phyloP scores from a whole-genome alignment of 2,329 filamentous ascomycete genomes.

The Claviceps maximensis region DNA sequence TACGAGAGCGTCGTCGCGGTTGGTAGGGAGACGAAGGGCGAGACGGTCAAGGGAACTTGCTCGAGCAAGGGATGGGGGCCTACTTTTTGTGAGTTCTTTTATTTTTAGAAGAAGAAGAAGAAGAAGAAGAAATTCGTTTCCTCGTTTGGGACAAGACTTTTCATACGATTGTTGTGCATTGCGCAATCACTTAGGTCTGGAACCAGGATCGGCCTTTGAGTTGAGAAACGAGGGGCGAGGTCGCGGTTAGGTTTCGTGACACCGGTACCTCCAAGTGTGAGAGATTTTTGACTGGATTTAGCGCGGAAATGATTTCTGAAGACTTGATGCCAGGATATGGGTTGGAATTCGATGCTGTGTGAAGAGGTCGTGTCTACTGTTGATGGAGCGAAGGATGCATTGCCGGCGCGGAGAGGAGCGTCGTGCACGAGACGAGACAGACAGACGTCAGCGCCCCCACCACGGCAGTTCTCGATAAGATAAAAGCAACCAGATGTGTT shows the following conservation, averaged over 20 bases:
- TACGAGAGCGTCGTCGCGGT: conserved; percentile 86
- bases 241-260: background rate
- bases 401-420: too few species aligned
- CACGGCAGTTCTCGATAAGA: background rate
- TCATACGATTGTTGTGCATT: conserved; percentile 25
- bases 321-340: too few species aligned
- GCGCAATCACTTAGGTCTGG: background rate
- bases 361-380: too few species aligned
- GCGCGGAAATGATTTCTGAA: too few species aligned
- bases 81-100: conserved; percentile 20
- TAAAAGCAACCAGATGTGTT: background rate
- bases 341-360: background rate
- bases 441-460: background rate
- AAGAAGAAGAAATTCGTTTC: background rate
- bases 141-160: background rate
- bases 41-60: conserved; percentile 86
- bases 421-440: too few species aligned
- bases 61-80: conserved; percentile 77
- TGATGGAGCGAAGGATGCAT: background rate
- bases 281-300: too few species aligned
- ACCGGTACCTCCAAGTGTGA: too few species aligned
- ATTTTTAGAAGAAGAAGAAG: too few species aligned
- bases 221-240: background rate
- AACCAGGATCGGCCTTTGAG: background rate
- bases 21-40: conserved; percentile 84